Evolutionary conservation across 2,329 filamentous ascomycete species (phyloP).

Genomic region (Colletotrichum sp.): DNA sequence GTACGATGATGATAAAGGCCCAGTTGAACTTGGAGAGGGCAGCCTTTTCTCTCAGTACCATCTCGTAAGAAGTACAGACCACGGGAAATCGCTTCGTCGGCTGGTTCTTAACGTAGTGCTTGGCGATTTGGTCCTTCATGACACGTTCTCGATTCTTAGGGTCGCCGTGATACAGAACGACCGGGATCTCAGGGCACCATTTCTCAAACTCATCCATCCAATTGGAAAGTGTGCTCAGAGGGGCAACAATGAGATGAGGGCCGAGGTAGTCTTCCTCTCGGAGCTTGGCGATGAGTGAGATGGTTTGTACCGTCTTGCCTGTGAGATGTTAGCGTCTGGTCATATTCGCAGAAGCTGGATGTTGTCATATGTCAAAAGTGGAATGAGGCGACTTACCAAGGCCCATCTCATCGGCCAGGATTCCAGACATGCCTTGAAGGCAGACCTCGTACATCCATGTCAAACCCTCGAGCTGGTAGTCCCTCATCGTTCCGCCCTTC

Average conservation of each 20-base stretch:
- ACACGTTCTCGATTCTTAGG: constrained; percentile 79
- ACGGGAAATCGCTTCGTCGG: constrained; percentile 78
- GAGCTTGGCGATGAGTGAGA: constrained; percentile 84
- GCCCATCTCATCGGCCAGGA: constrained; percentile 94
- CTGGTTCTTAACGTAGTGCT: constrained; percentile 65
- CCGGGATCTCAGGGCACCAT: constrained; percentile 89
- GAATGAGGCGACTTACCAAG: constrained; percentile 52
- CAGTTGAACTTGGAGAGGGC: constrained; percentile 84
- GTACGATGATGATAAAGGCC: constrained; percentile 94
- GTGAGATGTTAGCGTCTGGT: background rate
- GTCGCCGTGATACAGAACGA: constrained; percentile 88
- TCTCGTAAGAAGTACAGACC: constrained; percentile 94
- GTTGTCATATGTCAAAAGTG: background rate
- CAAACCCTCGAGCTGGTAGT: constrained; percentile 91
- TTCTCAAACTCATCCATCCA: constrained; percentile 94
- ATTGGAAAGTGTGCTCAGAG: constrained; percentile 89
- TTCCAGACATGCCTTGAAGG: constrained; percentile 85
- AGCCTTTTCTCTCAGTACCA: constrained; percentile 88
- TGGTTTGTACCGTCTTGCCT: constrained; percentile 92
- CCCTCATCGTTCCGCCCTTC: constrained; percentile 86
- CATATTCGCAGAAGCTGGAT: too few relatives aligned
- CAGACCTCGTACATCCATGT: constrained; percentile 92
- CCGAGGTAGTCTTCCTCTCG: constrained; percentile 87
- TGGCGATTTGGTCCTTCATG: constrained; percentile 74
- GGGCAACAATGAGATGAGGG: constrained; percentile 89